Conservation (phyloP, 768 basidiomycete species). For the Leccinum incarnatum region DNA sequence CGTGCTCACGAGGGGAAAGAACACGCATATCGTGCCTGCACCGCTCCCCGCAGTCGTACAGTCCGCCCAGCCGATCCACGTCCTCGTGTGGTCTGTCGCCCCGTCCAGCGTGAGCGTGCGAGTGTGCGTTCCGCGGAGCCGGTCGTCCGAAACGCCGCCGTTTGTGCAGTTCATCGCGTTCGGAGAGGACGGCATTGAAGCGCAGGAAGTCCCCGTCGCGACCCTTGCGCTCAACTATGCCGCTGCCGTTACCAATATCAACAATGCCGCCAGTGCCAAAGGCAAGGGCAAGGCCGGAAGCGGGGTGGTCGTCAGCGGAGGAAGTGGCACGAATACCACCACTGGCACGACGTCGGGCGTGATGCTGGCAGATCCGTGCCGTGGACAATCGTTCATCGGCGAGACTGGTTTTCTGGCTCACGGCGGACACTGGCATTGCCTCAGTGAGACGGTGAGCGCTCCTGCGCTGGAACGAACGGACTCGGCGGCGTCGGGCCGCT, state of each 20-base stretch:
- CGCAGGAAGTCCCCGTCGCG: constrained; percentile 61
- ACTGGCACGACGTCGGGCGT: constrained; percentile 24
- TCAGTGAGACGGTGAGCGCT: constrained; percentile 19
- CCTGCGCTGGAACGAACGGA: constrained; percentile 41
- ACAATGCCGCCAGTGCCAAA: constrained; percentile 4
- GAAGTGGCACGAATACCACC: not conserved
- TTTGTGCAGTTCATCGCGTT: constrained; percentile 71
- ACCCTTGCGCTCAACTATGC: constrained; percentile 33
- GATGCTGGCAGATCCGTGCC: constrained; percentile 41
- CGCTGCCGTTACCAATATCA: not conserved
- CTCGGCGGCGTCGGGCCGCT: constrained; percentile 43
- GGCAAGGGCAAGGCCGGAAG: constrained; percentile 44
- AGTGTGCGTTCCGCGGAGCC: constrained; percentile 36
- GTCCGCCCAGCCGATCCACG: constrained; percentile 48
- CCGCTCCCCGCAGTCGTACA: constrained; percentile 59
- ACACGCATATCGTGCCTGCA: constrained; percentile 63
- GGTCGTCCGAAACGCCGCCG: constrained; percentile 23
- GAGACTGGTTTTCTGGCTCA: constrained; percentile 47
- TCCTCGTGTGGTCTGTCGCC: constrained; percentile 54
- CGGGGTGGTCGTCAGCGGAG: not conserved
- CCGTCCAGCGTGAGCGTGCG: constrained; percentile 58
- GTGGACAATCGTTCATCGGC: constrained; percentile 62
- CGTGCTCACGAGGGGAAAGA: constrained; percentile 65
- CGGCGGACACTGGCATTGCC: constrained; percentile 50
- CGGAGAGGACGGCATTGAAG: constrained; percentile 69